phyloP scores from a whole-genome alignment of 1,284 basidiomycete species.

The Leccinum variabile region DNA sequence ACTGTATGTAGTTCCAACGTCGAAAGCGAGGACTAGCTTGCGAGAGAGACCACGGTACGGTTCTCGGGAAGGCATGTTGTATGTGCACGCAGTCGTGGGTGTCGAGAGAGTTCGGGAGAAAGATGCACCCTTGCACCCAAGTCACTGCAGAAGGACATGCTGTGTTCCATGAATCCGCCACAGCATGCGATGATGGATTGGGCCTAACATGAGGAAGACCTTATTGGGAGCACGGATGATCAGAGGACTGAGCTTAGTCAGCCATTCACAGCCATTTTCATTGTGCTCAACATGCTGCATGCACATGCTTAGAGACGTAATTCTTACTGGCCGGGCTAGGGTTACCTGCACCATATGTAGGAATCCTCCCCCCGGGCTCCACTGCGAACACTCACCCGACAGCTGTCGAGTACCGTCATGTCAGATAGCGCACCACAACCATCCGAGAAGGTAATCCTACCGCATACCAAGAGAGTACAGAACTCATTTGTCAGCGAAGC shows the following conservation, averaged over 20 bases:
- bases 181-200: neutral
- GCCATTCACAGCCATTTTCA: neutral
- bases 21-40: slow-evolving; percentile 48
- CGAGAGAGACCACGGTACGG: slow-evolving; percentile 36
- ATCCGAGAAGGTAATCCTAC: neutral
- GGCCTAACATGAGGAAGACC: slow-evolving; percentile 2
- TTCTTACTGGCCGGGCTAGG: neutral
- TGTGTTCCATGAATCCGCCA: neutral
- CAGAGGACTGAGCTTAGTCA: neutral
- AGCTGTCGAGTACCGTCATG: neutral
- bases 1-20: slow-evolving; percentile 53
- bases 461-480: neutral
- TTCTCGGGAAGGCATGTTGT: slow-evolving; percentile 28
- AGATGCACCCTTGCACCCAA: neutral
- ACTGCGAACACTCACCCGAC: too few species aligned
- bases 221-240: slow-evolving; percentile 1
- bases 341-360: neutral
- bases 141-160: neutral
- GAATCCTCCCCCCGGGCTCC: too few species aligned
- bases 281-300: neutral
- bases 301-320: neutral
- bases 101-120: neutral
- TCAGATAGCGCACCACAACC: neutral
- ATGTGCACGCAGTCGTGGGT: neutral
- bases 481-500: neutral